Evolutionary conservation across 2,329 filamentous ascomycete genomes (phyloP), one percentile per base, ranked within the genome.

Genomic region (Colletotrichum truncatum): DNA sequence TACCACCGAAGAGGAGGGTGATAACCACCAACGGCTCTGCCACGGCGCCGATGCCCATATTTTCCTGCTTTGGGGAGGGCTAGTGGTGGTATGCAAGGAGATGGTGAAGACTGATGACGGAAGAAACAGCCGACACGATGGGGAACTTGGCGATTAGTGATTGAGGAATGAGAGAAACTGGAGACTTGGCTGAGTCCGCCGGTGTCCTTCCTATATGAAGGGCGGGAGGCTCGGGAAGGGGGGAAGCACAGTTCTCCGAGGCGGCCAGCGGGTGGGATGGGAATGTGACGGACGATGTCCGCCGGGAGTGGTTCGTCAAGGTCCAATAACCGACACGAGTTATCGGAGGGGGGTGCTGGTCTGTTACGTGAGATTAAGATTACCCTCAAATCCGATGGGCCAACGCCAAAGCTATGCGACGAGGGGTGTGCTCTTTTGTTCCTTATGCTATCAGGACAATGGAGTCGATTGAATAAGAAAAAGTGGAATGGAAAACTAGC

Each of bases 11-110:
- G 26, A 82, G 75, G 18, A 82, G 75, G 25, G 77, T 76, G 57
- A 82, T 75, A 53, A 82, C 80, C 30, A 81, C 73, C 43, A 81
- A 73, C 21, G 80, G 80, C 68, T 82, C 80, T 53, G 79, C 71
- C 60, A 82, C 74, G 8, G 78, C 76, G 46, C 80, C 79, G 62
- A 81, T 69, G 56, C 75, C 74, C 80, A 82, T 82, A 18, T 36
- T 70, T 60, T 30, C 36, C 6, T 28, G n/a, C 25, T n/a, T 16
- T 9, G 21, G 14, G 10, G 34, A 18, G 14, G 49, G 28, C 7
- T 43, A 16, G 11, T 23, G 28, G 52, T 54, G 34, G 18, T 26
- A 9, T 14, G 51, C n/a, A n/a, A n/a, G n/a, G 52, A 32, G 11
- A 46, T 0, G 23, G 53, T 10, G 34, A 39, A 39, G 30, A 18